Conservation (phyloP, 2,329 filamentous ascomycete species). For the Trichoderma guizhouense region DNA sequence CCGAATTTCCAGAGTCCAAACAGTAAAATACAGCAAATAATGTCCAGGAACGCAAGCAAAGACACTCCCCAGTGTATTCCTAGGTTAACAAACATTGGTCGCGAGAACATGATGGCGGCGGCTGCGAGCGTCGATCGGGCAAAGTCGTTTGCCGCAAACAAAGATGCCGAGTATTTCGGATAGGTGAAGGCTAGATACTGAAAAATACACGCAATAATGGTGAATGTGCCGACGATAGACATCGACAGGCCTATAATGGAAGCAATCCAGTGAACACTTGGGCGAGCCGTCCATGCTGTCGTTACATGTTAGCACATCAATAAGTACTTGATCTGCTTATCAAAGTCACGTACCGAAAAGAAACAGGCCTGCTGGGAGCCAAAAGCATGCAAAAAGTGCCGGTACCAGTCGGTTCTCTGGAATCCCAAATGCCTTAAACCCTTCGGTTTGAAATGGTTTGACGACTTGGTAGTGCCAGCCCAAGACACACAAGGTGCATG, state of each 20-base stretch:
- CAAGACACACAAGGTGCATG: neutral
- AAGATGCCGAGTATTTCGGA: neutral
- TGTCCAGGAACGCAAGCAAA: neutral
- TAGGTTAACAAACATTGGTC: neutral
- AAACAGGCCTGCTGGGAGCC: neutral
- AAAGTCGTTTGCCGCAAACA: neutral
- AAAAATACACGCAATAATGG: neutral
- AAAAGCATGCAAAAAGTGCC: neutral
- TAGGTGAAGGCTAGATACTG: neutral
- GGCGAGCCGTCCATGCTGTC: neutral
- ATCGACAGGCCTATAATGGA: neutral
- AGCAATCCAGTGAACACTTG: neutral
- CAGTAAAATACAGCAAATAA: neutral
- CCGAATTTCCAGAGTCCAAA: neutral
- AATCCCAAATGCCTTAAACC: neutral
- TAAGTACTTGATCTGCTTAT: neutral
- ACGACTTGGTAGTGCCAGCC: neutral
- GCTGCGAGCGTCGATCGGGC: neutral
- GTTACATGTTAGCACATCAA: neutral
- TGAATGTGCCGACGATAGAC: neutral
- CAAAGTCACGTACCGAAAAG: neutral
- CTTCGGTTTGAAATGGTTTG: neutral
- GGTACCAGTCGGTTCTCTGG: neutral
- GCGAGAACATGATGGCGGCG: neutral
- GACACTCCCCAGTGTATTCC: neutral